Base-by-base conservation (phyloP, 805 yeast species). In the Teunomyces cretensis region DNA sequence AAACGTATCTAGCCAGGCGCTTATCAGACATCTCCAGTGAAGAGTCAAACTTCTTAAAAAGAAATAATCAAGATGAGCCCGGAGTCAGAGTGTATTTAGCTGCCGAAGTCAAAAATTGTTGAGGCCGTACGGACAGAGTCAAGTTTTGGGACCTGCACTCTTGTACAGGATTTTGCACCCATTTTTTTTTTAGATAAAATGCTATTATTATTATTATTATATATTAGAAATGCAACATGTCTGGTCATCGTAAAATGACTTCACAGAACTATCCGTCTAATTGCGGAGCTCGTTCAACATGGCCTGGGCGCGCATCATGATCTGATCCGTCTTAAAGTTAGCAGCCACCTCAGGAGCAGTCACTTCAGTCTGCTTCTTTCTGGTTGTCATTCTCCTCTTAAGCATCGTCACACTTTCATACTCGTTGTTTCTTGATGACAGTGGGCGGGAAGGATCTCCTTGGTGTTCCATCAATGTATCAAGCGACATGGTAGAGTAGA, bases 391-490 rank as follows among this genome's bases (percentile, higher is more conserved):
- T 45, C 77, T 55, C 44, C 75, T 50, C 46, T 66, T 67, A 43
- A 71, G 56, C 30, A 57, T 42, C 42, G 58, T 63, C 17, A 72
- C 75, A 47, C 74, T 72, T 43, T 69, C 74, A 47, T 72, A 72
- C 38, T 64, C 65, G 9, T 42, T 32, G 22, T 37, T 26, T 9
- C 32, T 26, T 31, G 36, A 24, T 33, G n/a, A 30, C 26, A 13
- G 42, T 12, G 30, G 5, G 30, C 19, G 16, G 9, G 11, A 17
- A 33, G 16, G 14, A 11, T 42, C 26, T 9, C 31, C 32, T 8
- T 28, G 35, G 28, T 44, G 47, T 15, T 51, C 52, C 26, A 35
- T 55, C 44, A 58, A 43, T 11, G 55, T 59, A 9, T 65, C 70
- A 9, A 55, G 32, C 2, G 68, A 53, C 48, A 55, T 48, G 6